Base-by-base conservation (phyloP, 2,329 filamentous ascomycete genomes). In the Kalaharituber pfeilii region DNA sequence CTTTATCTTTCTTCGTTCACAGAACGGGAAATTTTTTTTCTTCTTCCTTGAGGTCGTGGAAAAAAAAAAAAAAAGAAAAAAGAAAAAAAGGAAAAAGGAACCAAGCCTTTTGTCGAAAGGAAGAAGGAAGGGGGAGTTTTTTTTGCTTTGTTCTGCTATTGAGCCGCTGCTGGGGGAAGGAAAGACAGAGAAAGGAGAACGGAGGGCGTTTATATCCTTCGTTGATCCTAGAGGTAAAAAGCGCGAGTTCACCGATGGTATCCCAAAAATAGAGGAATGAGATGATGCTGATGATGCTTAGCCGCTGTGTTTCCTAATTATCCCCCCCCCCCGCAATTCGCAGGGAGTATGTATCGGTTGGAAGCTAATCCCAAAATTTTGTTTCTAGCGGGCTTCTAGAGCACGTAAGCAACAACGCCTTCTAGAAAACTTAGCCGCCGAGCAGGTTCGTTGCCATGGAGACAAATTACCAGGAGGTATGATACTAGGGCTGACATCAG, bases 161-260 rank as follows among this genome's bases (percentile, higher is more conserved):
- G 42, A 20, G 15, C 20, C 22, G 42, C 30, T 45, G 54, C 15
- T 57, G 57, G 44, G 52, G 57, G 13, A 56, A 55, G n/a, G 57
- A 55, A 47, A 52, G 57, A 9, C 49, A 53, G 8, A 55, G 42
- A 29, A 54, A 55, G 13, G 52, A 45, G 15, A 51, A 22, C 42
- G 9, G 42, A 15, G 15, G 42, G 22, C 13, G 42, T 22, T 47
- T 47, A 47, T 47, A 47, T 47, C 18, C 24, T n/a, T n/a, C n/a
- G n/a, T n/a, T n/a, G n/a, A n/a, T n/a, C n/a, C n/a, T n/a, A n/a
- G n/a, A n/a, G n/a, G n/a, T n/a, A n/a, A n/a, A n/a, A n/a, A n/a
- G n/a, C n/a, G n/a, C n/a, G n/a, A n/a, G n/a, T n/a, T n/a, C n/a
- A n/a, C n/a, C n/a, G n/a, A n/a, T n/a, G n/a, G n/a, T n/a, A n/a